phyloP scores from a whole-genome alignment of 345 rosid species.

The Camelina neglecta region DNA sequence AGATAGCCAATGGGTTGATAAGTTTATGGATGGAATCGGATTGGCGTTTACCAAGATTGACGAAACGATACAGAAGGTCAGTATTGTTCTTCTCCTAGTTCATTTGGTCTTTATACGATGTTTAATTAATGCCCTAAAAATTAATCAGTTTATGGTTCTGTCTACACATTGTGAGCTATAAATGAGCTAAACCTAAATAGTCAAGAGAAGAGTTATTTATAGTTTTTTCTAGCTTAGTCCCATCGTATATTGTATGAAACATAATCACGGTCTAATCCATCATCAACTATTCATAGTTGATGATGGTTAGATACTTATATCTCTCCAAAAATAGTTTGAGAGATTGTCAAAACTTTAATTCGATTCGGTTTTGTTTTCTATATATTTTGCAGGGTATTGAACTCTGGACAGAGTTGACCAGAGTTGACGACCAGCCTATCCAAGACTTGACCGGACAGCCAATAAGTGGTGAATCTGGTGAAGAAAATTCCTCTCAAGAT shows the following conservation, averaged over 20 bases:
- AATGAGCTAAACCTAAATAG: not conserved
- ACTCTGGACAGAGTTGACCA: constrained; percentile 29
- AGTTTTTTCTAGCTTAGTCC: not conserved
- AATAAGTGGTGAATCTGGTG: constrained; percentile 8
- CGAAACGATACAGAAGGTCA: constrained; percentile 37
- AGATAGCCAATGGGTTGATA: constrained; percentile 21
- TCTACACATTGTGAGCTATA: not conserved
- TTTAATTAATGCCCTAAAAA: not conserved
- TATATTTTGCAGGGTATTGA: constrained; percentile 22
- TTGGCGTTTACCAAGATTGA: constrained; percentile 27
- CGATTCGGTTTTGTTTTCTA: not conserved
- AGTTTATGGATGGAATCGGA: constrained; percentile 27
- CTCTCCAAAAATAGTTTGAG: not conserved
- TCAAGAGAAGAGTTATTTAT: not conserved
- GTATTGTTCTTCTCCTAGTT: not conserved
- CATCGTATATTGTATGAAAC: constrained; percentile 7
- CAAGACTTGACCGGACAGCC: constrained; percentile 11
- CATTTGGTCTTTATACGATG: constrained; percentile 1
- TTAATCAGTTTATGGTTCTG: not conserved
- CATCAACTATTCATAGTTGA: not conserved
- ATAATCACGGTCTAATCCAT: not conserved
- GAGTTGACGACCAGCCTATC: constrained; percentile 3
- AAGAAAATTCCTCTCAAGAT: constrained; percentile 1
- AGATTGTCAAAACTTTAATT: not conserved
- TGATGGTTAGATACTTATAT: not conserved